Base-by-base conservation (phyloP, 2,329 filamentous ascomycete species). In the Trichoderma guizhouense region DNA sequence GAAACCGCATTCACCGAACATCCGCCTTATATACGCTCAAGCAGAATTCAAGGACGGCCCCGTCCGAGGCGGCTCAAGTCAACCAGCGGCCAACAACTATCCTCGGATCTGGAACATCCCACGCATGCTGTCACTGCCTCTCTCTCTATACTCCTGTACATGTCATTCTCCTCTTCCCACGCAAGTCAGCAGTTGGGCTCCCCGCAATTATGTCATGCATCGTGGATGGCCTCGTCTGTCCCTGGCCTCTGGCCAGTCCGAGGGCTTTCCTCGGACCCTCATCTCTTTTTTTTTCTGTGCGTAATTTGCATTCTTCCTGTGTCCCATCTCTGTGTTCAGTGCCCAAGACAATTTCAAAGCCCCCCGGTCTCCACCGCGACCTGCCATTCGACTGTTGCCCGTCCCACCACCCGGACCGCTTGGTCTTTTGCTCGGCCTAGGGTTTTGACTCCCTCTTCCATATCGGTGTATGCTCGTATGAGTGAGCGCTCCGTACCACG, bases 201-300 rank as follows among this genome's bases (percentile, higher is more conserved):
- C 78, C 79, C 80, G 80, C 79, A 83, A 83, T 84, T 84, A 84
- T 84, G 82, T 83, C 83, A 84, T 84, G 83, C 82, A 80, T 80
- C 79, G 78, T 72, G 64, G 71, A 62, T 72, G 67, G 47, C 65
- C 58, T 69, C 65, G 66, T 69, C 61, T 58, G 14, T 62, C 30
- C 51, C 69, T 53, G 66, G 57, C 60, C 71, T 51, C 66, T 70
- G 71, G 47, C 64, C 65, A 69, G 55, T 72, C 71, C 53, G n/a
- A 72, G 61, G 69, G 34, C 47, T 34, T 68, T 53, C 58, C 55
- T 32, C 14, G 57, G 57, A 72, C 66, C 67, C 67, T 70, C 71
- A 57, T 65, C 43, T 47, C 34, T 60, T 70, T 64, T 69, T 66
- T 72, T 70, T 70, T 58, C 66, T 60, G 60, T 72, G 66, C 71